Evolutionary conservation across 1,284 basidiomycete genomes (phyloP), one percentile per base, ranked within the genome.

Genomic region (Cryptococcus sp.): DNA sequence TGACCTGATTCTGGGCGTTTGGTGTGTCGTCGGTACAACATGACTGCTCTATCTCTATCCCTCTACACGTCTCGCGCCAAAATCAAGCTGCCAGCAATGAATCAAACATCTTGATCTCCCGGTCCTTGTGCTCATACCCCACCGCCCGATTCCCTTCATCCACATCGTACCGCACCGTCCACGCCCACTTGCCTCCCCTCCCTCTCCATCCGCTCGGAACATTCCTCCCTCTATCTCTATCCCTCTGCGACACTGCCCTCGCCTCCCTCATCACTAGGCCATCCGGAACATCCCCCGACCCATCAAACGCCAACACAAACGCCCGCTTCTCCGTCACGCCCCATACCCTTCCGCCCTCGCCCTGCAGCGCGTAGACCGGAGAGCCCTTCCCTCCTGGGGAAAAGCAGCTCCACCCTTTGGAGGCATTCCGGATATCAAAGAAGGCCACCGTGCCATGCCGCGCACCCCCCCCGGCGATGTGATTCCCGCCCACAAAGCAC

Each of bases 321-420:
- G 67, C 69, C 16, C 75, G 54, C 15, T 55, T 58, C 50, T 77
- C 73, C 21, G 71, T 76, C 0, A 76, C 77, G 15, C 72, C 78
- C 72, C 72, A 79, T 16, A 78, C 51, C n/a, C 72, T 65, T 13
- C 69, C 71, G 18, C 71, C 71, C 38, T 78, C 77, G 1, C 66
- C 69, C 42, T 60, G 56, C 4, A 79, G 47, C 3, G 63, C 59
- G 53, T 79, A 79, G 1, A 78, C 73, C 0, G 78, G 78, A 3
- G 65, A 69, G 3, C 74, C 71, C 44, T 73, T 71, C 5, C 73
- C 68, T 8, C 68, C 67, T 0, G 77, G 76, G 18, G 74, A 67
- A 53, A 77, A 78, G 46, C 70, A 64, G 1, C 67, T 71, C 66
- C 73, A 75, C 4, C 73, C 74, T 8, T 43, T 52, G 21, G 61